These are phyloP conservation scores for Sungouiozyma ichnusensis DNA, from an alignment of 805 yeast genomes.

Conservation along the genomic window DNA sequence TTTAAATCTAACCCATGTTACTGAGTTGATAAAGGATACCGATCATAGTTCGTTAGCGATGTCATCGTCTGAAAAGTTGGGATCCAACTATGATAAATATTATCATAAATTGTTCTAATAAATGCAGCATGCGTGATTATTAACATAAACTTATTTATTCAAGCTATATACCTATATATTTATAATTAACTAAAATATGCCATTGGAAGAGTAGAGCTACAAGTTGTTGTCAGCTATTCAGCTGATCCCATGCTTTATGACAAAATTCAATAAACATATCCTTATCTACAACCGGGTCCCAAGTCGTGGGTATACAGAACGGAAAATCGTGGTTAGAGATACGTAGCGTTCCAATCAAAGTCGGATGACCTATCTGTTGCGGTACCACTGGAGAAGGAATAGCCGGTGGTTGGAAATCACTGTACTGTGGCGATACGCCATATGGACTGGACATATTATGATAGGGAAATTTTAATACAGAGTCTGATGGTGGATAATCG, in stretches of 20 bases:
- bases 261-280: background rate
- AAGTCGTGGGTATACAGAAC: background rate
- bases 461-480: too few species aligned
- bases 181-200: too few species aligned
- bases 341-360: background rate
- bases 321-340: background rate
- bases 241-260: background rate
- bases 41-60: conserved; percentile 33
- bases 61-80: background rate
- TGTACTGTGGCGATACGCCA: too few species aligned
- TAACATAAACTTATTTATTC: background rate
- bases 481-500: background rate
- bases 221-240: background rate
- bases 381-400: too few species aligned
- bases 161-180: too few species aligned
- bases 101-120: conserved; percentile 8
- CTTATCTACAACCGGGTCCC: background rate
- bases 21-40: conserved; percentile 39
- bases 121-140: background rate
- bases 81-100: conserved; percentile 10
- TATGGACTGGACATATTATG: too few species aligned
- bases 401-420: too few species aligned
- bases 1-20: conserved; percentile 39
- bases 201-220: too few species aligned
- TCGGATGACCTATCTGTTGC: background rate